Evolutionary conservation across 805 yeast species (phyloP).

Genomic region (Naumovozyma castellii): DNA sequence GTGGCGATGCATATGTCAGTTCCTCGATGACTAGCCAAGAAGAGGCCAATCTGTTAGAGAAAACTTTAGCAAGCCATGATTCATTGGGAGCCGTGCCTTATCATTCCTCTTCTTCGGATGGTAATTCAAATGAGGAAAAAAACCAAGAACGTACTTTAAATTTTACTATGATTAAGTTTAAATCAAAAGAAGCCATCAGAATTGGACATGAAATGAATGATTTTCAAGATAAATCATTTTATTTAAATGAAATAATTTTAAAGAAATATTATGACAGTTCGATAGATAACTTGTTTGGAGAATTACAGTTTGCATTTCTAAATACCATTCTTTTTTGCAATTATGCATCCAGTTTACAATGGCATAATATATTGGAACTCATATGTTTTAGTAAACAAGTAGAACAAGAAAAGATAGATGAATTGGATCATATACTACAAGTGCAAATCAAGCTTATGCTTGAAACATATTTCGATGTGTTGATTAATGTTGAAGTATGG

Average conservation of each 20-base stretch:
- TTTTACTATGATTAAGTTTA: slow-evolving; percentile 22
- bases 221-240: slow-evolving; percentile 55
- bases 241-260: slow-evolving; percentile 32
- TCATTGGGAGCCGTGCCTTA: neutral
- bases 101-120: neutral
- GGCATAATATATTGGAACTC: slow-evolving; percentile 47
- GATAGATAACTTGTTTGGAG: slow-evolving; percentile 36
- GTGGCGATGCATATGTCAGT: slow-evolving; percentile 15
- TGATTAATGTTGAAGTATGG: slow-evolving; percentile 20
- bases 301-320: slow-evolving; percentile 44
- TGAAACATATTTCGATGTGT: slow-evolving; percentile 14
- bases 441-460: slow-evolving; percentile 19
- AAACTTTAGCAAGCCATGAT: slow-evolving; percentile 7
- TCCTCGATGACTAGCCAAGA: slow-evolving; percentile 24
- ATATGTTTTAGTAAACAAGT: slow-evolving; percentile 13
- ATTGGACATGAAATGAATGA: slow-evolving; percentile 38
- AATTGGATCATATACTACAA: slow-evolving; percentile 14
- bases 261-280: slow-evolving; percentile 20
- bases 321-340: slow-evolving; percentile 48
- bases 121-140: neutral
- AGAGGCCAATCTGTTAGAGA: slow-evolving; percentile 13
- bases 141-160: slow-evolving; percentile 7
- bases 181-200: slow-evolving; percentile 25
- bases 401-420: slow-evolving; percentile 1
- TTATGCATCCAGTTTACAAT: slow-evolving; percentile 53